phyloP scores from a whole-genome alignment of 257 asterid genomes.

The Solanum chilense region DNA sequence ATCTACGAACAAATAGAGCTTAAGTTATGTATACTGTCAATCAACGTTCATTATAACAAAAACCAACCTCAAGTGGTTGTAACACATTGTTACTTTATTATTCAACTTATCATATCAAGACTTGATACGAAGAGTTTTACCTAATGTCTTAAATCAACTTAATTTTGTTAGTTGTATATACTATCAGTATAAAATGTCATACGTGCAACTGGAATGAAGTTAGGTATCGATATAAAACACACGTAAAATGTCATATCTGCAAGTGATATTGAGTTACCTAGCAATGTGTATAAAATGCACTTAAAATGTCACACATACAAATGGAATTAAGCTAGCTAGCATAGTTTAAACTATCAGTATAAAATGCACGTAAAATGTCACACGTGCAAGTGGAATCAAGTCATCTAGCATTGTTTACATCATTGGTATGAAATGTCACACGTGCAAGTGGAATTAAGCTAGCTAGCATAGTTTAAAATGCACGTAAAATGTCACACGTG shows the following conservation, averaged over 20 bases:
- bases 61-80: neutral
- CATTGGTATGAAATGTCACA: neutral
- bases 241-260: neutral
- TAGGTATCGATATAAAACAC: too few relatives aligned
- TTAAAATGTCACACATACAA: neutral
- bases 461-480: neutral
- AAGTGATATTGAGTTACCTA: neutral
- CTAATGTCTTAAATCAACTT: neutral
- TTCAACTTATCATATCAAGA: neutral
- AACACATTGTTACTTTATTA: neutral
- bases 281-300: neutral
- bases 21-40: neutral
- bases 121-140: neutral
- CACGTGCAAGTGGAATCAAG: too few relatives aligned
- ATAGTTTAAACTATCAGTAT: neutral
- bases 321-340: neutral
- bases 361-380: too few relatives aligned
- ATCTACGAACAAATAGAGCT: constrained; percentile 15
- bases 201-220: too few relatives aligned
- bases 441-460: neutral
- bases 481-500: too few relatives aligned
- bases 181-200: too few relatives aligned
- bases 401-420: too few relatives aligned
- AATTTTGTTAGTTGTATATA: too few relatives aligned
- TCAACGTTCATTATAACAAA: neutral